Evolutionary conservation across 192 early-diverging fungal genomes (phyloP), one percentile per base, ranked within the genome.

Genomic region (Coemansia erecta): DNA sequence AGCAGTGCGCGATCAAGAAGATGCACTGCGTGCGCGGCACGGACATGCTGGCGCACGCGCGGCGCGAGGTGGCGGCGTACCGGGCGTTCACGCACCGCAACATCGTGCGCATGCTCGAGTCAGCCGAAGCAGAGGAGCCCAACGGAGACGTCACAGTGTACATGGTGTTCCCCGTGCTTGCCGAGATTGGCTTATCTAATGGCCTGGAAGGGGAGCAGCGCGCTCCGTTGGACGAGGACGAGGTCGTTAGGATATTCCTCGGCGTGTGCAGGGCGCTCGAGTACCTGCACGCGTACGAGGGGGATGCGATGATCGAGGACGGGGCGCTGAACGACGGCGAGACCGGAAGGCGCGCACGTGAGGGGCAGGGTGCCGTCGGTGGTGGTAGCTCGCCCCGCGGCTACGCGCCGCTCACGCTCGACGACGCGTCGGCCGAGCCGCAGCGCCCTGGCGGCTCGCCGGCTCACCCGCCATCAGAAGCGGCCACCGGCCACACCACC

Each of bases 101-200:
- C 31, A 84, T 91, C 23, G 84, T 89, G 24, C 55, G 39, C 11
- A 37, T 70, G 37, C 47, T 87, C 61, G 86, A 85, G 37, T 57
- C 28, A 2, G 28, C 28, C 4, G 28, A 31, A 7, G 7, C 7
- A 2, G 7, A 2, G 10, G 37, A 48, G 46, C 33, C 9, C 47
- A 0, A 56, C 21, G 23, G 52, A 51, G 35, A 24, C 33, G 14
- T 1, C 47, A 8, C 80, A 5, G 86, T 86, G 2, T 86, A 86
- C 48, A 91, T 91, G 52, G 85, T 89, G 59, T 73, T 91, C 49
- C 89, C 87, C 10, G 83, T 87, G 42, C 88, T 85, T 60, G 60
- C 69, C 49, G 69, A 66, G 35, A 86, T 85, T 18, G 84, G 80
- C 43, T 55, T 89, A 8, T 58, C 82, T 60, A 85, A 91, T 17